phyloP scores from a whole-genome alignment of 2,329 filamentous ascomycete species.

The Verticillium klebahnii region DNA sequence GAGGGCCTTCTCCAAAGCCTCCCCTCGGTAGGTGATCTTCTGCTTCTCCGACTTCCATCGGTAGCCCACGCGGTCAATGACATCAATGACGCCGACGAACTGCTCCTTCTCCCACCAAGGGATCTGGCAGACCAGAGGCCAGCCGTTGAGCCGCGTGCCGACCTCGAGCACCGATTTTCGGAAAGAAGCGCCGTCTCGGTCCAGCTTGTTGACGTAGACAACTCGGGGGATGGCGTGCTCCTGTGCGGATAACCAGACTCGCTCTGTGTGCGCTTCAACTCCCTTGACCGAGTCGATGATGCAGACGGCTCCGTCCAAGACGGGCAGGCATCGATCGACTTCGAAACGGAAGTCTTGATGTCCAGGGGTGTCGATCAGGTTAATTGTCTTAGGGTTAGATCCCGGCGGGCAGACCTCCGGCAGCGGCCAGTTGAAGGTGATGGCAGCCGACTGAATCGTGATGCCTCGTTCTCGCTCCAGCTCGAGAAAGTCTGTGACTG shows the following conservation, averaged over 20 bases:
- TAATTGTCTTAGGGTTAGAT: conserved; percentile 59
- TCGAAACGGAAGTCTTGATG: conserved; percentile 98
- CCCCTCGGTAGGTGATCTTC: conserved; percentile 21
- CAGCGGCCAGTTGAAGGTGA: conserved; percentile 90
- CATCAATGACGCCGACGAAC: conserved; percentile 81
- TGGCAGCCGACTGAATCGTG: conserved; percentile 95
- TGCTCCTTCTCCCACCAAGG: conserved; percentile 86
- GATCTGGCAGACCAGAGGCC: conserved; percentile 90
- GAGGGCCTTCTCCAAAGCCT: conserved; percentile 25
- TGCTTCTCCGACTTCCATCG: conserved; percentile 55
- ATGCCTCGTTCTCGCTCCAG: conserved; percentile 90
- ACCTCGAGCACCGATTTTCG: conserved; percentile 82
- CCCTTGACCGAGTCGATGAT: conserved; percentile 90
- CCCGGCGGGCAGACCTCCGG: conserved; percentile 26
- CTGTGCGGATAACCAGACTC: conserved; percentile 89
- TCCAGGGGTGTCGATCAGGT: conserved; percentile 92
- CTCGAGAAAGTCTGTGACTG: conserved; percentile 93
- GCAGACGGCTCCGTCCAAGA: conserved; percentile 87
- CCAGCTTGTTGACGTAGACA: conserved; percentile 74
- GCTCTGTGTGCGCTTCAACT: conserved; percentile 94
- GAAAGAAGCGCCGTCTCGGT: conserved; percentile 75
- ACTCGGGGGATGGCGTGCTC: conserved; percentile 79
- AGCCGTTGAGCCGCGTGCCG: conserved; percentile 70
- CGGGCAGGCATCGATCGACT: conserved; percentile 82
- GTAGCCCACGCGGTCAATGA: conserved; percentile 69